Evolutionary conservation across 108 stramenopile species (phyloP), one percentile per base, ranked within the genome.

Genomic region (Cyclotella kingstonii): DNA sequence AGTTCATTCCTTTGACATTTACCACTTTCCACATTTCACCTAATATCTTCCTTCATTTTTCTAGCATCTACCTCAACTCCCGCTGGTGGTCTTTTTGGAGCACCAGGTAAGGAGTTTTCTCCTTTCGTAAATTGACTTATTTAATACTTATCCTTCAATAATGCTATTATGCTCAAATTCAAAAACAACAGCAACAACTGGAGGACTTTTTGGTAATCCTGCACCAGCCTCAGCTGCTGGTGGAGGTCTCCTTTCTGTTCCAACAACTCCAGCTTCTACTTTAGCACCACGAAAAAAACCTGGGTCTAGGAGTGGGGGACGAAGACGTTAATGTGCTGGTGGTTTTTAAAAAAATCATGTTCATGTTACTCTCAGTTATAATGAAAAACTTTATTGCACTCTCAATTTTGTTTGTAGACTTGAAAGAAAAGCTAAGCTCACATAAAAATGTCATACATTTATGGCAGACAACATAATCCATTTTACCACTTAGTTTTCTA

Each of bases 71-170:
- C 81, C 0, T 74, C 82, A 19, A 80, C 82, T 12, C 63, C 82
- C 18, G 12, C 81, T 19, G 78, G 77, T 34, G 80, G 81, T 14
- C 50, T 78, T 31, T 86, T 83, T 66, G 85, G 80, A 0, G 60
- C 67, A 11, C 67, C 46, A 50, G 48, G 61, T n/a, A 39, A 54
- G 33, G 56, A 44, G 2, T 76, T 70, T 5, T 63, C 73, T 19
- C 5, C 31, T 14, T 70, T 21, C 9, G 1, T 46, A 9, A 4
- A 15, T 17, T 18, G 5, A 44, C 19, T 44, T 44, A 8, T 38
- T 38, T 38, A 38, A 38, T 38, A 10, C 36, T 38, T 38, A 38
- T 12, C 8, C 12, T 12, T 8, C 36, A 38, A 8, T 12, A 38
- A 38, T 38, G 10, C 36, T 7, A 36, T 11, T 11, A 36, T 7